phyloP scores from a whole-genome alignment of 2,329 filamentous ascomycete species.

The Ophiocordyceps camponoti-rufipedis region DNA sequence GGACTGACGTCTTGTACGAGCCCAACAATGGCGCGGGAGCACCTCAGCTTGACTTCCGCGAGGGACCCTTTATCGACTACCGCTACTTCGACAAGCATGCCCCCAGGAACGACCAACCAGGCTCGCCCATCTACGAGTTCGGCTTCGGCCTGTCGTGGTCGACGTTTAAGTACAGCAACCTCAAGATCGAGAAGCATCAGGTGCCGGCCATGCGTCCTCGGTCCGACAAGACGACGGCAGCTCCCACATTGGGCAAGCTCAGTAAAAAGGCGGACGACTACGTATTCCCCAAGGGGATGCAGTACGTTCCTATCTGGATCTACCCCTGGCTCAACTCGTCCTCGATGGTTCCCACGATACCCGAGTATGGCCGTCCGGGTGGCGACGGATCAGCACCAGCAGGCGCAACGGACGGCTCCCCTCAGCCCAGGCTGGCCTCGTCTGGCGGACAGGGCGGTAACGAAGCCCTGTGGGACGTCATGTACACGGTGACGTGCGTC shows the following conservation, averaged over 20 bases:
- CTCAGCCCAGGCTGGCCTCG: constrained; percentile 35
- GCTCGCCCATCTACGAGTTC: constrained; percentile 59
- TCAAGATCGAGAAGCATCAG: constrained; percentile 34
- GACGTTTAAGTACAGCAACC: constrained; percentile 55
- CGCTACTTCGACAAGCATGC: constrained; percentile 46
- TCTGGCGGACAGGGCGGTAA: constrained; percentile 44
- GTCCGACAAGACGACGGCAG: constrained; percentile 40
- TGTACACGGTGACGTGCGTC: constrained; percentile 49
- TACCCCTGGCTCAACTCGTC: constrained; percentile 59
- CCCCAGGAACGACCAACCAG: constrained; percentile 11
- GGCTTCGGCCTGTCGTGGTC: constrained; percentile 70
- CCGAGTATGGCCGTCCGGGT: constrained; percentile 39
- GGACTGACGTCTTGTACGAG: constrained; percentile 45
- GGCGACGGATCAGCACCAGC: constrained; percentile 39
- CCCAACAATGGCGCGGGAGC: constrained; percentile 48
- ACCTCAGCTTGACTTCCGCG: constrained; percentile 56
- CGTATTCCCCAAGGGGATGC: constrained; percentile 43
- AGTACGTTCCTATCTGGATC: constrained; percentile 35
- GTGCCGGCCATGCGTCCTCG: constrained; percentile 37
- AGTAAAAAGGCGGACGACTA: constrained; percentile 47
- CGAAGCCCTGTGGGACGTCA: constrained; percentile 43
- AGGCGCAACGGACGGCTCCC: constrained; percentile 31
- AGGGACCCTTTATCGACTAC: constrained; percentile 64
- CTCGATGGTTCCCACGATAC: constrained; percentile 33
- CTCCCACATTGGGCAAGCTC: constrained; percentile 45